Percentiles rank a stretch among this genome's conserved stretches.
These are phyloP conservation scores for Penicillium subrubescens DNA, from an alignment of 495 filamentous ascomycete genomes.

Conservation along the genomic window DNA sequence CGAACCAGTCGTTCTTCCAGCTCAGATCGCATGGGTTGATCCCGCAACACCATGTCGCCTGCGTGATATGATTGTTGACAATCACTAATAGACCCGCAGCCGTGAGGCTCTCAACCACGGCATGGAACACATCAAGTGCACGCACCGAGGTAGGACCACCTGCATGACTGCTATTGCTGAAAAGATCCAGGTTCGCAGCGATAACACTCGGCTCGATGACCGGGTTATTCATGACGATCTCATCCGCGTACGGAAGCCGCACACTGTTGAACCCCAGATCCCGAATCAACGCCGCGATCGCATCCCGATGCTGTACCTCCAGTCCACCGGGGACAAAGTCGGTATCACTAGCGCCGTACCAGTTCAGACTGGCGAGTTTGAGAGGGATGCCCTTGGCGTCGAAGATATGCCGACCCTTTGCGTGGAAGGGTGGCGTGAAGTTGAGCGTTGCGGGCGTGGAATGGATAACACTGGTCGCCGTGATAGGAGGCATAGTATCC, in stretches of 20 bases:
- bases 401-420: constrained; percentile 56
- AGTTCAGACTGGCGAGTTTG: constrained; percentile 62
- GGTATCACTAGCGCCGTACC: constrained; percentile 65
- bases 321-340: constrained; percentile 61
- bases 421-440: constrained; percentile 50
- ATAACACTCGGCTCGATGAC: constrained; percentile 48
- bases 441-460: background rate
- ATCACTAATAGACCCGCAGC: constrained; percentile 60
- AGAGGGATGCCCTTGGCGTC: constrained; percentile 52
- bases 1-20: constrained; percentile 60
- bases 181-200: constrained; percentile 55
- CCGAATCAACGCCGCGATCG: constrained; percentile 55
- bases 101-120: constrained; percentile 56
- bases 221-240: constrained; percentile 59
- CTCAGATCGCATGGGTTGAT: constrained; percentile 60
- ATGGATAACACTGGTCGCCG: background rate
- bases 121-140: constrained; percentile 57
- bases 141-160: background rate
- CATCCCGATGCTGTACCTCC: constrained; percentile 56
- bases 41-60: constrained; percentile 62
- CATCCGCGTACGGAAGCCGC: constrained; percentile 62
- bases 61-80: constrained; percentile 64
- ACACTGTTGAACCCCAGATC: constrained; percentile 64
- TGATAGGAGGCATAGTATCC: background rate
- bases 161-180: constrained; percentile 20